Base-by-base conservation (phyloP, 208 protist species). In the Wallacemonas rigidus region DNA sequence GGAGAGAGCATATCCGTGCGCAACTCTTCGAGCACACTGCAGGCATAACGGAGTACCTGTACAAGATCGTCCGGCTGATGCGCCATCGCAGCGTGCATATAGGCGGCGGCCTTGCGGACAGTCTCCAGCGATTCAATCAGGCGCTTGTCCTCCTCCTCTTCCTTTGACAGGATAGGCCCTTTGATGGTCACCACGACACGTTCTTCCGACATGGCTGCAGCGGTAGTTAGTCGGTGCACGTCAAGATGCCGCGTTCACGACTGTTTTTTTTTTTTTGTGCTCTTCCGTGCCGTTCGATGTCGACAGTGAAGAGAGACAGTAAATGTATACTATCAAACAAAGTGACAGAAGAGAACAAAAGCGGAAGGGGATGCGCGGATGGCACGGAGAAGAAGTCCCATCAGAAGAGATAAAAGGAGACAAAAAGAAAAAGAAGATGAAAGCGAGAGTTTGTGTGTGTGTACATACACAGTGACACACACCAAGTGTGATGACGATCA, bases 21-120 rank as follows among this genome's bases (percentile, higher is more conserved):
- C 7, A 99, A 89, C 84, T 99, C 98, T 14, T 79, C 83, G 12
- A 99, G 86, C 90, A 99, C 97, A 48, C 87, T 82, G 2, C 87
- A 82, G 2, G 91, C 81, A 69, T 92, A 87, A 61, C 98, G 93
- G 11, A 99, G 74, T 1, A 93, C 97, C 4, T 98, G 89, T 70
- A 89, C 85, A 6, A 98, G 73, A 51, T 98, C 90, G 41, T 69
- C 77, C 39, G 92, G 47, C 67, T 62, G 53, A 45, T 80, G 68
- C 44, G 17, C 51, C 47, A 69, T 55, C 1, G 50, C 51, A n/a
- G 17, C 64, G 39, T 71, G 91, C 68, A 97, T 86, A 81, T 81
- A 74, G 51, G 56, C 67, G 41, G 82, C 81, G 7, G 84, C 75
- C 56, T 98, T 90, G 12, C 72, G 73, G 12, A 98, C 91, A 14